These are phyloP conservation scores for Saturnispora sekii DNA, from an alignment of 805 yeast species.

Conservation along the genomic window DNA sequence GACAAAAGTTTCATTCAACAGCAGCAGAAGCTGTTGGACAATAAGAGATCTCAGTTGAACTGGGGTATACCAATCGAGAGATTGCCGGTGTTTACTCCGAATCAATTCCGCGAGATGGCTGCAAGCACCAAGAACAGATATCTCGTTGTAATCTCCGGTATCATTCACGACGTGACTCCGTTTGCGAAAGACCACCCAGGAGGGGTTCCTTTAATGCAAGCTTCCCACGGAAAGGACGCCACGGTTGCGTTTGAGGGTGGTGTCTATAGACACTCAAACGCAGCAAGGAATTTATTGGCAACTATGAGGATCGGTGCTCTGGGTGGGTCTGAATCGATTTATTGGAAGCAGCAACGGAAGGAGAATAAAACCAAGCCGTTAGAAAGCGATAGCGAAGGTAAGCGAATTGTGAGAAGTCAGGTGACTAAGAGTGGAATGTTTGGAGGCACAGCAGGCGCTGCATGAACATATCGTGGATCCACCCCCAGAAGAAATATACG, in stretches of 20 bases:
- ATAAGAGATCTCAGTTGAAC: conserved; percentile 64
- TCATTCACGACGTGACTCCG: conserved; percentile 88
- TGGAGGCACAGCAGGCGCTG: conserved; percentile 52
- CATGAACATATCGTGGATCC: conserved; percentile 22
- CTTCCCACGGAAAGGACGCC: conserved; percentile 88
- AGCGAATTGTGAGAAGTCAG: conserved; percentile 50
- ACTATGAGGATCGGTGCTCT: conserved; percentile 91
- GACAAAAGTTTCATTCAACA: conserved; percentile 72
- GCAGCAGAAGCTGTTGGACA: conserved; percentile 71
- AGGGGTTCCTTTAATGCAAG: conserved; percentile 65
- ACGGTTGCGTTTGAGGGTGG: conserved; percentile 94
- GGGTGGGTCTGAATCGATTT: conserved; percentile 71
- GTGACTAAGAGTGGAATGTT: conserved; percentile 37
- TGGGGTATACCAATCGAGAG: conserved; percentile 94
- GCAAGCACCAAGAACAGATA: conserved; percentile 28
- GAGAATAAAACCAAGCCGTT: conserved; percentile 57
- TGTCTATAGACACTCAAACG: conserved; percentile 86
- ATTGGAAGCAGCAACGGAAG: conserved; percentile 65
- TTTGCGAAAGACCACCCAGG: conserved; percentile 93
- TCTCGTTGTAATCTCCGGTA: conserved; percentile 77
- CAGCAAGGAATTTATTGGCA: conserved; percentile 82
- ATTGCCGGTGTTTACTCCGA: conserved; percentile 54
- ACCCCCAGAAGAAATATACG: no score
- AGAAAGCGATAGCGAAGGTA: conserved; percentile 44
- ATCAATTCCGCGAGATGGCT: conserved; percentile 34